A percentile compares a stretch with the other conserved stretches of the same genome.
These are phyloP conservation scores for Mollisia scopiformis DNA, from an alignment of 2,329 filamentous ascomycete species.

Conservation along the genomic window DNA sequence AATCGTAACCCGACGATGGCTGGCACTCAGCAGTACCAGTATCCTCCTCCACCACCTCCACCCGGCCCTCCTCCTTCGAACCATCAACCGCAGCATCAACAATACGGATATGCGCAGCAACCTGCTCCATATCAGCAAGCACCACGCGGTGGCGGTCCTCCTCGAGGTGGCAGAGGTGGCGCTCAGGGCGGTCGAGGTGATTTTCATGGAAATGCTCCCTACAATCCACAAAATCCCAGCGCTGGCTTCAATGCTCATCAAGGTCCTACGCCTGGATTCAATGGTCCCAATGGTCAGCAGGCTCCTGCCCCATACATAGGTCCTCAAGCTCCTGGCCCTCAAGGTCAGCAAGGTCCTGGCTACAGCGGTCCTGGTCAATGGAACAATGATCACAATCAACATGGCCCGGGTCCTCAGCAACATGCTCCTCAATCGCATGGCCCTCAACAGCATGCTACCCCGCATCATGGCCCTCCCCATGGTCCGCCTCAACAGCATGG, in stretches of 20 bases:
- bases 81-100: conserved; percentile 31
- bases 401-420: conserved; percentile 29
- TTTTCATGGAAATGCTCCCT: conserved; percentile 31
- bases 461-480: conserved; percentile 31
- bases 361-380: conserved; percentile 31
- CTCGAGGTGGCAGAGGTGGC: conserved; percentile 36
- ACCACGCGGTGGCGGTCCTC: conserved; percentile 34
- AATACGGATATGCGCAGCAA: conserved; percentile 34
- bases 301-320: conserved; percentile 37
- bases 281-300: conserved; percentile 32
- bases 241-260: conserved; percentile 27
- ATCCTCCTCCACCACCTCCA: conserved; percentile 39
- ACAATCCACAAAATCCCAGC: conserved; percentile 30
- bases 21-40: conserved; percentile 37
- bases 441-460: conserved; percentile 28
- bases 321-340: conserved; percentile 35
- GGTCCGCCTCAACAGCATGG: conserved; percentile 31
- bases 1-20: conserved; percentile 28
- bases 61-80: conserved; percentile 32
- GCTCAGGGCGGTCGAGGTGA: conserved; percentile 34
- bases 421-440: conserved; percentile 30
- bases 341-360: conserved; percentile 22
- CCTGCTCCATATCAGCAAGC: conserved; percentile 29
- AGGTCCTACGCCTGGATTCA: conserved; percentile 32
- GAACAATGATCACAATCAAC: conserved; percentile 30